Evolutionary conservation across 495 filamentous ascomycete species (phyloP).

Genomic region (Trichocladium uniseriatum): DNA sequence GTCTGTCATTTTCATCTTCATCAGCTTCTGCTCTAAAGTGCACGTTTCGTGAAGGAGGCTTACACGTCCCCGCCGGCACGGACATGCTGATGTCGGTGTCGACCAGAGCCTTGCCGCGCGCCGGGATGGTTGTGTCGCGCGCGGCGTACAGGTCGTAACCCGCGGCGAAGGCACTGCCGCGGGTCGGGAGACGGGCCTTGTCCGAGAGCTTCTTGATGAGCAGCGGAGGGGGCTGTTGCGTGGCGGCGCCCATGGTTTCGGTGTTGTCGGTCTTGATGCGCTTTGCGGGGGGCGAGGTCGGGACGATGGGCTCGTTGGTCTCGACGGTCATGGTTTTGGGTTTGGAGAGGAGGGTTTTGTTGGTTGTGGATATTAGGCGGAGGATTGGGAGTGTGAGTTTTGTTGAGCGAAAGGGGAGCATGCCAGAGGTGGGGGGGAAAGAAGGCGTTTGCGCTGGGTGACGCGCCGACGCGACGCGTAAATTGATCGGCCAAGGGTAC

Average conservation of each 20-base stretch:
- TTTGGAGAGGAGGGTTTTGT: not conserved
- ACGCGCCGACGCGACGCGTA: conserved; percentile 26
- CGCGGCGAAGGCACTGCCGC: conserved; percentile 80
- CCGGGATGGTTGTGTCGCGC: conserved; percentile 62
- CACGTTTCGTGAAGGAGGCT: conserved; percentile 15
- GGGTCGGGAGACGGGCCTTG: conserved; percentile 66
- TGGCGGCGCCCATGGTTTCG: conserved; percentile 10
- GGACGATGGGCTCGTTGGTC: conserved; percentile 26
- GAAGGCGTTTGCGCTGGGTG: conserved; percentile 2
- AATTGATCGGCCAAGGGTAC: conserved; percentile 4
- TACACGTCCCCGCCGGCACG: conserved; percentile 80
- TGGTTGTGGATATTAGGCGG: not conserved
- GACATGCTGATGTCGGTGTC: conserved; percentile 87
- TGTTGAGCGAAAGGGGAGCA: not conserved
- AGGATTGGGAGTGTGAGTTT: conserved; percentile 1
- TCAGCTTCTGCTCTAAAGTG: not conserved
- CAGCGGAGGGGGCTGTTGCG: conserved; percentile 43
- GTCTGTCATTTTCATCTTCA: conserved; percentile 42
- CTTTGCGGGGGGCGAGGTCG: conserved; percentile 40
- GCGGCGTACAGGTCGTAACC: conserved; percentile 86
- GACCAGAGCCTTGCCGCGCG: conserved; percentile 73
- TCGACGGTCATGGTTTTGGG: conserved; percentile 46
- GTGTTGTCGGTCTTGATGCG: conserved; percentile 34
- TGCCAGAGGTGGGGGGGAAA: not conserved
- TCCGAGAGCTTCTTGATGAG: conserved; percentile 78